Percentiles rank a stretch among this genome's conserved stretches.
Evolutionary conservation across 2,329 filamentous ascomycete genomes (phyloP).

Genomic region (Trichoderma lentiforme): DNA sequence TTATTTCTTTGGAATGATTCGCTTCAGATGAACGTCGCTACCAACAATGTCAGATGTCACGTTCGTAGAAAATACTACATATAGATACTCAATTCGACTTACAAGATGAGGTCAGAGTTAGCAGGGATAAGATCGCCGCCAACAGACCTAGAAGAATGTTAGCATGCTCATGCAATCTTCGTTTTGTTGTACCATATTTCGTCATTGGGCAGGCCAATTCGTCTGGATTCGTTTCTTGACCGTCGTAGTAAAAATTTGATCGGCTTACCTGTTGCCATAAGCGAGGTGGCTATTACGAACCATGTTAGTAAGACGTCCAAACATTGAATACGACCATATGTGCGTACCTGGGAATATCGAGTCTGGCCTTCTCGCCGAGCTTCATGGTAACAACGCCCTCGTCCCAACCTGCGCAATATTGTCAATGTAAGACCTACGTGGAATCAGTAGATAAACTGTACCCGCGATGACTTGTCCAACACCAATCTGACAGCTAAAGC

Average conservation of each 20-base stretch:
- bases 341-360: conserved; percentile 63
- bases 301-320: not conserved
- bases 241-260: not conserved
- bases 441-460: conserved; percentile 39
- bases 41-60: too few species aligned
- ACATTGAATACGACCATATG: too few species aligned
- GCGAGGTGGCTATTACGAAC: conserved; percentile 54
- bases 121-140: not conserved
- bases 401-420: conserved; percentile 63
- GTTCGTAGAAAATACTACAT: not conserved
- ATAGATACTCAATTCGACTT: not conserved
- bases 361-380: conserved; percentile 81
- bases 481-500: conserved; percentile 68
- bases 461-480: conserved; percentile 82
- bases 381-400: conserved; percentile 84
- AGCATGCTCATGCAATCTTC: not conserved
- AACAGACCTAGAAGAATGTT: not conserved
- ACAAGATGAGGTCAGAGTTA: conserved; percentile 6
- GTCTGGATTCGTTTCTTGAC: not conserved
- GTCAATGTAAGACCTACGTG: not conserved
- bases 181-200: not conserved
- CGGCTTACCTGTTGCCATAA: conserved; percentile 58
- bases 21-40: too few species aligned
- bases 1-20: not conserved
- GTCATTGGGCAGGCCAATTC: not conserved